Base-by-base conservation (phyloP, 1,284 basidiomycete species). In the Apiotrichum laibachii region DNA sequence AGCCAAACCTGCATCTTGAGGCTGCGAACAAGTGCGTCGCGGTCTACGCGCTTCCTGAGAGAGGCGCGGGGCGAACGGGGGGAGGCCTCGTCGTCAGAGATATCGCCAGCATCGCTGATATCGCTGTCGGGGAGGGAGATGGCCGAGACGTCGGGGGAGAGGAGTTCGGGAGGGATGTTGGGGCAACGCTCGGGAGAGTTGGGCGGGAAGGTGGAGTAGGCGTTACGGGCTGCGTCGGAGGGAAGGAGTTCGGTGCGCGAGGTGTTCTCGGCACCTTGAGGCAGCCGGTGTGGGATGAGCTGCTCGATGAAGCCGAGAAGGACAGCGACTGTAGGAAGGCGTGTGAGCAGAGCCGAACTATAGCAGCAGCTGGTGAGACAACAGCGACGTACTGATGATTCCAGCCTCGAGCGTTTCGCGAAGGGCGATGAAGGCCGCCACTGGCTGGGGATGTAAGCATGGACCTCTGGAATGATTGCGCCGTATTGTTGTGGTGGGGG, bases 341-440 rank as follows among this genome's bases (percentile, higher is more conserved):
- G 26, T 31, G 26, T 31, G 26, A 31, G 26, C 7, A 7, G 26
- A 7, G 26, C 4, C 26, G 26, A 31, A 31, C 26, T 4, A 31
- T 31, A 31, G 54, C n/a, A 47, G 58, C 11, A n/a, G 10, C 6
- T 15, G 13, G 18, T 5, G 1, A 4, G 13, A 22, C 22, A 16
- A 21, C 1, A n/a, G 5, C 18, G 18, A 67, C 72, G 48, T 45
- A 78, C 93, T 80, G 81, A 94, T 90, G 79, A 94, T 88, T 53
- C 85, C 86, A 10, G 90, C 89, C 80, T 95, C 91, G 64, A 95
- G 83, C 2, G 89, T 87, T 82, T 95, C 91, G 64, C 92, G 85
- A 68, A 93, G 89, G 71, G 90, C 85, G 75, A 92, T 90, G 82
- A 93, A 90, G 80, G 90, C 92, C 33, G 72, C 71, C 19, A 71